Percentiles rank a stretch among this genome's conserved stretches.
These are phyloP conservation scores for Acanthamoeba triangularis DNA, from an alignment of 208 protist genomes.

Conservation along the genomic window DNA sequence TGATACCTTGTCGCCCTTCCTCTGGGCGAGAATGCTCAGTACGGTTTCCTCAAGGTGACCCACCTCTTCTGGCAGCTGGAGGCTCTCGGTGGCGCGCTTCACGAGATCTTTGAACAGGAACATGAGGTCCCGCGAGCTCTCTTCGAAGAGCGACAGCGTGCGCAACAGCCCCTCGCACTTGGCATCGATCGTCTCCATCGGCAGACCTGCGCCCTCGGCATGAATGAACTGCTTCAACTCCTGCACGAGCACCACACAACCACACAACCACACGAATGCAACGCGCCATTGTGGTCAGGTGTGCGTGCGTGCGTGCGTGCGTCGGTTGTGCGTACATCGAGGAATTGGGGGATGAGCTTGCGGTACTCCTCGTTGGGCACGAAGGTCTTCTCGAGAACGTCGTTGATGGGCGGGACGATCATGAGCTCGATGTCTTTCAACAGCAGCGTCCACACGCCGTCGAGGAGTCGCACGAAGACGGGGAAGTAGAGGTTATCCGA, in stretches of 20 bases:
- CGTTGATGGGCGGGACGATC: conserved; percentile 45
- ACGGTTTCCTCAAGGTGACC: background rate
- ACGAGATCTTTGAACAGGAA: background rate
- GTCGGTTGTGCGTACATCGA: background rate
- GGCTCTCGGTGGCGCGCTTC: conserved; percentile 6
- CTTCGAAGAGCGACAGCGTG: conserved; percentile 33
- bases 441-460: conserved; percentile 49
- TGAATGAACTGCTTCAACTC: conserved; percentile 67
- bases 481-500: conserved; percentile 58
- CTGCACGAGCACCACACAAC: background rate
- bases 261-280: no score
- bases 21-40: conserved; percentile 41
- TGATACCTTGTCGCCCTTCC: conserved; percentile 56
- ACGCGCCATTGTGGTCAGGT: no score
- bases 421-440: conserved; percentile 54
- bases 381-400: conserved; percentile 22
- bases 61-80: background rate
- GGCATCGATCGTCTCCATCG: conserved; percentile 51
- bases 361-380: conserved; percentile 35
- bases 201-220: conserved; percentile 49
- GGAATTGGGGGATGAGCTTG: conserved; percentile 36
- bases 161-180: conserved; percentile 1
- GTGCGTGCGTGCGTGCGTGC: no score
- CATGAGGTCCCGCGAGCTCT: conserved; percentile 33
- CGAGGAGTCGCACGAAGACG: conserved; percentile 36